Evolutionary conservation across 179 eudicot genomes (phyloP).

Genomic region (Sideroxylon spinosum): DNA sequence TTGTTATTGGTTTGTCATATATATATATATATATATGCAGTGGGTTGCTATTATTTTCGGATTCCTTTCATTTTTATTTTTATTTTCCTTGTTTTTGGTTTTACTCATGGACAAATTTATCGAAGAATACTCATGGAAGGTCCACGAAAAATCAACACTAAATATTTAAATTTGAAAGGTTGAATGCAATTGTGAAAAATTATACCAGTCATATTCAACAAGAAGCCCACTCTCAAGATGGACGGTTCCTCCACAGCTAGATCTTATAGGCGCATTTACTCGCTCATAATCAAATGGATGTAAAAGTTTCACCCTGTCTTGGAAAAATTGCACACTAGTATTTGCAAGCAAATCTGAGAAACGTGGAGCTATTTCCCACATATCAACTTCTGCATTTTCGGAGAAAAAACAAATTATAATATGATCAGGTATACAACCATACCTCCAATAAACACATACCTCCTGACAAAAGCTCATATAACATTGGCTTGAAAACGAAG

Average conservation of each 20-base stretch:
- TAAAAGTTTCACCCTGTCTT: slow-evolving; percentile 76
- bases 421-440: neutral
- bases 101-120: neutral
- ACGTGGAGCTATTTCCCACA: slow-evolving; percentile 97
- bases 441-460: slow-evolving; percentile 41
- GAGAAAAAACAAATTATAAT: neutral
- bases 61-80: too few species aligned
- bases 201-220: slow-evolving; percentile 97
- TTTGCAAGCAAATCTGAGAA: slow-evolving; percentile 80
- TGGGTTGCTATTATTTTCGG: too few species aligned
- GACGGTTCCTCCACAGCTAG: slow-evolving; percentile 70
- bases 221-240: slow-evolving; percentile 82
- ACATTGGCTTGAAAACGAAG: slow-evolving; percentile 96
- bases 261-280: slow-evolving; percentile 36
- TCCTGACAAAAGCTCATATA: slow-evolving; percentile 95
- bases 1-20: neutral
- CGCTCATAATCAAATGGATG: slow-evolving; percentile 48
- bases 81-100: too few species aligned
- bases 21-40: too few species aligned
- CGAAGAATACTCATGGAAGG: neutral
- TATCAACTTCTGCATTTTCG: slow-evolving; percentile 77
- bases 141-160: neutral
- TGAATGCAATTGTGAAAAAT: neutral
- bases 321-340: slow-evolving; percentile 71
- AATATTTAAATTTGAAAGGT: neutral